Evolutionary conservation across 768 basidiomycete genomes (phyloP), one percentile per base, ranked within the genome.

Genomic region (Dioszegia aurantiaca): DNA sequence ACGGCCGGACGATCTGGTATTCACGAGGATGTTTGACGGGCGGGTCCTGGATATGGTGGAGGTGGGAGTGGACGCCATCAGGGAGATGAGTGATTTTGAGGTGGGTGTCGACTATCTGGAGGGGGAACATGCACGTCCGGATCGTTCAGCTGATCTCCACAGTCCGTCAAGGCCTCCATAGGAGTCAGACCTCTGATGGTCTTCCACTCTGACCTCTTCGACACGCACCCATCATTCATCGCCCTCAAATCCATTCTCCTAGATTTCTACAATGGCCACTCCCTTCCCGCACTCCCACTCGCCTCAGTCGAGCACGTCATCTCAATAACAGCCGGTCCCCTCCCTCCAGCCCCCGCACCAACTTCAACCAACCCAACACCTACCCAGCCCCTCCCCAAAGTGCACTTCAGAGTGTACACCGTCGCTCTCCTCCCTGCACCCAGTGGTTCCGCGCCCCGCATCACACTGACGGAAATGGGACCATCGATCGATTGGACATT

Each of bases 131-230:
- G n/a, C n/a, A n/a, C n/a, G n/a, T n/a, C n/a, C n/a, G n/a, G n/a
- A n/a, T n/a, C n/a, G n/a, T n/a, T n/a, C n/a, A n/a, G n/a, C n/a
- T n/a, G n/a, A n/a, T n/a, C n/a, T n/a, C n/a, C n/a, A n/a, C 8
- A 92, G 95, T 87, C 88, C 40, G 81, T 85, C 23, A 97, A 94
- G 83, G 86, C 87, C 14, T 87, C 90, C 3, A 85, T 87, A 23
- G 94, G 92, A 10, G 85, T 90, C 67, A 87, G 89, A 67, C 94
- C 95, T 44, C 78, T 97, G 64, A 86, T 99, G 82, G 90, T 94
- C 73, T 99, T 99, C 72, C 89, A 91, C 14, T 93, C 91, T 0
- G 89, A 90, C 61, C 82, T 97, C 10, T 99, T 98, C 77, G 91
- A 94, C 67, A 86, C 89, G 1, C 91, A 98, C 75, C 91, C 94